Evolutionary conservation across 768 basidiomycete genomes (phyloP).

Genomic region (Hygrophorus russula): DNA sequence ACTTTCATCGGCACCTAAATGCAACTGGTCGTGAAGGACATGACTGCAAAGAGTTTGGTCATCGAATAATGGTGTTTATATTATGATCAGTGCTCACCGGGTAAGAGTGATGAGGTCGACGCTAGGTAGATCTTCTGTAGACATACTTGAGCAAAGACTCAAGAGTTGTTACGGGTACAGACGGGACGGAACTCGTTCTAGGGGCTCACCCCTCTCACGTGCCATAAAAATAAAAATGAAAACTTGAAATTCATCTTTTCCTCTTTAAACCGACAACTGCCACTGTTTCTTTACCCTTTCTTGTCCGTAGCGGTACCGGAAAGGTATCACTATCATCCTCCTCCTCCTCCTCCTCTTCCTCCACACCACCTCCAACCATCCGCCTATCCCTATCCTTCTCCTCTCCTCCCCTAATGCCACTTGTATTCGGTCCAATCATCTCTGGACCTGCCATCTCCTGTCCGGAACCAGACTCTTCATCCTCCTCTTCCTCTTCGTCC

Average conservation of each 20-base stretch:
- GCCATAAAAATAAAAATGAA: neutral
- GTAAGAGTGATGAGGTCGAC: slow-evolving; percentile 91
- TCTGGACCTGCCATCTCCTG: slow-evolving; percentile 38
- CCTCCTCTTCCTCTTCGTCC: slow-evolving; percentile 42
- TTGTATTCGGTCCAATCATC: slow-evolving; percentile 47
- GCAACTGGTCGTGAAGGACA: slow-evolving; percentile 78
- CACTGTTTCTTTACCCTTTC: slow-evolving; percentile 47
- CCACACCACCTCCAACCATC: slow-evolving; percentile 6
- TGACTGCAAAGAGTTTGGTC: slow-evolving; percentile 38
- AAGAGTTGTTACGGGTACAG: neutral
- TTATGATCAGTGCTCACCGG: slow-evolving; percentile 37
- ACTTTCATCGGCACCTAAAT: slow-evolving; percentile 71
- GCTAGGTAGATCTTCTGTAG: slow-evolving; percentile 58
- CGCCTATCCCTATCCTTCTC: slow-evolving; percentile 18
- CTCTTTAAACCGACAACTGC: slow-evolving; percentile 45
- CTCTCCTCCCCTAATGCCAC: slow-evolving; percentile 42
- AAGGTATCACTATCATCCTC: slow-evolving; percentile 68
- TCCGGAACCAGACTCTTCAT: slow-evolving; percentile 33
- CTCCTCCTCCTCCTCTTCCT: slow-evolving; percentile 12
- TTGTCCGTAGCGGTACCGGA: slow-evolving; percentile 57
- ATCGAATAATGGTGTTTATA: slow-evolving; percentile 3
- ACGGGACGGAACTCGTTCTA: neutral
- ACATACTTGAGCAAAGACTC: slow-evolving; percentile 18
- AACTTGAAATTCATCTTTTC: slow-evolving; percentile 37
- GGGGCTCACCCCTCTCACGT: no score